Base-by-base conservation (phyloP, 495 filamentous ascomycete species). In the Cladorrhinum samala region DNA sequence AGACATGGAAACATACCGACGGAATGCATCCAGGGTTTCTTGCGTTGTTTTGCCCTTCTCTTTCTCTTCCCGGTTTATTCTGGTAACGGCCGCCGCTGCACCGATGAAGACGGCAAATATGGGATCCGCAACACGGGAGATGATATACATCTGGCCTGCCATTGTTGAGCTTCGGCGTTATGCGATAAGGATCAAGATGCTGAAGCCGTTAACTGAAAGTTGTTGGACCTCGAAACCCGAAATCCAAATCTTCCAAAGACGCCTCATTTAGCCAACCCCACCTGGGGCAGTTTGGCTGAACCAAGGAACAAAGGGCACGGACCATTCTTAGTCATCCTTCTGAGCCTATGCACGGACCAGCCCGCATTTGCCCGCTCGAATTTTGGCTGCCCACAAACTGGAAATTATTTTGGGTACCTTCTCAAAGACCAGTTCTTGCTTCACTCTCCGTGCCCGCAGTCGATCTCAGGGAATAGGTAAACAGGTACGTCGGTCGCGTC, bases 51-150 rank as follows among this genome's bases (percentile, higher is more conserved):
- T 76, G 40, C 84, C 85, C 48, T 82, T 78, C 54, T 88, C 87
- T 55, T 77, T 82, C 64, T 93, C 87, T 62, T 97, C 93, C 20
- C 91, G 86, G 58, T 84, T 87, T 66, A 98, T 84, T 55, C 86
- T 75, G 23, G 77, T 70, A n/a, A 71, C 72, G 9, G 84, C 82
- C 1, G 86, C 85, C 18, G 77, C 73, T 13, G 80, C 46, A 9
- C 86, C 93, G 63, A 96, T 92, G 47, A 80, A 68, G 38, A 95
- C 55, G 38, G 90, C 93, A 65, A 96, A 98, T 56, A 96, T 61
- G 17, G 92, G 93, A 63, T 98, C 93, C 18, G 79, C 82, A 45
- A 81, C 61, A 67, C 89, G 91, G 55, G 77, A 80, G 39, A 82
- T 80, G 53, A 82, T 76, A 60, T 80, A 76, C 3, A 70, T 69